Base-by-base conservation (phyloP, 768 basidiomycete species). In the Xerocomellus amylosporus region DNA sequence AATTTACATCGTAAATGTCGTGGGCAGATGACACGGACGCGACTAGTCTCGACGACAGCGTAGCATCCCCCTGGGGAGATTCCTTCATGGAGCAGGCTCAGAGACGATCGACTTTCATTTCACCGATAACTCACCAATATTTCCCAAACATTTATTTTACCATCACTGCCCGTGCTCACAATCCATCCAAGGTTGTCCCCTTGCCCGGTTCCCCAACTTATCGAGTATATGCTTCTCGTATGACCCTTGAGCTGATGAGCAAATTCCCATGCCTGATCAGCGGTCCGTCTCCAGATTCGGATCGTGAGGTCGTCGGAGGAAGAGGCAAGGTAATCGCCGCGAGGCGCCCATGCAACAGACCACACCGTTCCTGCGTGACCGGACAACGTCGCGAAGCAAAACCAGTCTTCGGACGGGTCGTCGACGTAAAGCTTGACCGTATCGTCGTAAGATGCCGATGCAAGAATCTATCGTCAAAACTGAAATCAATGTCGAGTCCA, bases 391-490 rank as follows among this genome's bases (percentile, higher is more conserved):
- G 83, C 70, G 58, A 93, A 88, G 64, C 87, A 88, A 63, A 82
- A 90, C 93, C 97, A 98, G 69, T 99, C 97, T 57, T 96, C 92
- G 26, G 84, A 83, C 0, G 93, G 93, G 67, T 98, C 95, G 63
- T 98, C 94, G 50, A 90, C 73, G 71, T 95, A 94, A 28, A 99
- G 82, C 56, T 91, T 93, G 69, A 99, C 88, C 2, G 90, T 93
- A 62, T 98, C 95, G 66, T 99, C 97, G 73, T 98, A 99, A 0
- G 96, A 98, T 4, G 85, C 91, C 2, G 96, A 98, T 26, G 96
- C 96, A 51, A 99, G 85, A 58, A 98, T 92, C 90, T 96, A 72
- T 64, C 55, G 63, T 68, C 60, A 30, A 30, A 50, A 45, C 1
- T 19, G 56, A 46, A 58, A 62, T 60, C 42, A 58, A 56, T 31